Percentiles rank a stretch among this genome's conserved stretches.
Conservation (phyloP, 2,329 filamentous ascomycete genomes). For the Scedosporium apiospermum region DNA sequence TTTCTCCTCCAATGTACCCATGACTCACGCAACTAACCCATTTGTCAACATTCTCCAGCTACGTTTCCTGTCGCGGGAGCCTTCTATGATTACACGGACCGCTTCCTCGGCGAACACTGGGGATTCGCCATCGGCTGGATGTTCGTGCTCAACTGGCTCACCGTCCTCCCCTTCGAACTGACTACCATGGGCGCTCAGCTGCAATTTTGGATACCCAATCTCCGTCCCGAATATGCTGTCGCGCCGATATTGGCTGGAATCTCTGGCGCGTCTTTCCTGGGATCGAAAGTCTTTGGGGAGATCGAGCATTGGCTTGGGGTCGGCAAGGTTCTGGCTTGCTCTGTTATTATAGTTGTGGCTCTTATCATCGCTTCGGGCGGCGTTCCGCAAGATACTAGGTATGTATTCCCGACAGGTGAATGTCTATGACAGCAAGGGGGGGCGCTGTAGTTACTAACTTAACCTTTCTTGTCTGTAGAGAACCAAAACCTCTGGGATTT, state of each 20-base stretch:
- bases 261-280: constrained; percentile 32
- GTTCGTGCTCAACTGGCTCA: constrained; percentile 25
- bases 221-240: constrained; percentile 19
- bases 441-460: neutral
- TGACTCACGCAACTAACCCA: too few species aligned
- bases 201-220: constrained; percentile 17
- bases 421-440: neutral
- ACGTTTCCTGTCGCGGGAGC: constrained; percentile 24
- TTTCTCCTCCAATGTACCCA: neutral
- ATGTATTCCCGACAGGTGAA: neutral
- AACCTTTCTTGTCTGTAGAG: neutral
- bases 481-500: constrained; percentile 17
- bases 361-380: constrained; percentile 41
- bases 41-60: constrained; percentile 5
- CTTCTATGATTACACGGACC: constrained; percentile 28
- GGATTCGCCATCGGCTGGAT: constrained; percentile 31
- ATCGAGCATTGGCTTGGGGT: constrained; percentile 43
- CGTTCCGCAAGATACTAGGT: constrained; percentile 29
- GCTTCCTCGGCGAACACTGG: constrained; percentile 26
- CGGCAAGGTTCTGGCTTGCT: constrained; percentile 40
- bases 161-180: constrained; percentile 27
- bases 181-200: constrained; percentile 23
- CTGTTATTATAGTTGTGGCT: constrained; percentile 47
- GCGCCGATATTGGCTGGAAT: constrained; percentile 30
- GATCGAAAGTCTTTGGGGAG: constrained; percentile 34